Conservation (phyloP, 352 stramenopile genomes). For the Phytophthora macrochlamydospora region DNA sequence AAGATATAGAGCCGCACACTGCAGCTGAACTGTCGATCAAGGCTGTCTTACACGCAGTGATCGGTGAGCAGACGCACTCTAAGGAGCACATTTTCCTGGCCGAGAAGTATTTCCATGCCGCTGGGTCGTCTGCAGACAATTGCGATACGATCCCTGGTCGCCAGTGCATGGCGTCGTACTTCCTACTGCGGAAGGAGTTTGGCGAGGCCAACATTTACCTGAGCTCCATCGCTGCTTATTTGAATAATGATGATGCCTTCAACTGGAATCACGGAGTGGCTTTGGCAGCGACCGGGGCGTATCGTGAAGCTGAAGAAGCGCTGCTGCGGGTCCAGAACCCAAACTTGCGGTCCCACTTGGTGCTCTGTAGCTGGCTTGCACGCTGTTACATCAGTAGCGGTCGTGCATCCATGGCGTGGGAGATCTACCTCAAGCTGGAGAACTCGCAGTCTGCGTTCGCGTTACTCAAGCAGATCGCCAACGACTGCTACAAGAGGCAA, state of each 20-base stretch:
- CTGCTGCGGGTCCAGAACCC: constrained; percentile 52
- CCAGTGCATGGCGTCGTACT: constrained; percentile 76
- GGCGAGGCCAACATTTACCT: constrained; percentile 71
- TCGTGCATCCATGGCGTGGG: constrained; percentile 52
- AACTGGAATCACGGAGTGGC: constrained; percentile 84
- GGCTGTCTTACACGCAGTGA: constrained; percentile 60
- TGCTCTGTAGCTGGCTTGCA: constrained; percentile 60
- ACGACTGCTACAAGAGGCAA: constrained; percentile 67
- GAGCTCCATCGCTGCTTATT: constrained; percentile 63
- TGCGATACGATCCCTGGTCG: constrained; percentile 71
- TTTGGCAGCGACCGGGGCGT: constrained; percentile 53
- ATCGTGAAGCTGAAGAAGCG: constrained; percentile 57
- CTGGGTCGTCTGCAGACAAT: constrained; percentile 50
- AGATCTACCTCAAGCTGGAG: constrained; percentile 68
- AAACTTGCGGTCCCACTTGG: constrained; percentile 34
- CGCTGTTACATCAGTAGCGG: constrained; percentile 53
- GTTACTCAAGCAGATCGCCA: constrained; percentile 69
- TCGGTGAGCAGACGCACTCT: constrained; percentile 59
- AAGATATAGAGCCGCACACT: constrained; percentile 51
- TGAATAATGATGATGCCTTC: constrained; percentile 62
- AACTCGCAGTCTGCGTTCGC: constrained; percentile 48
- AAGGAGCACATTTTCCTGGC: constrained; percentile 78
- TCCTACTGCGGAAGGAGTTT: constrained; percentile 70
- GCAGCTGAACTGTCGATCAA: constrained; percentile 59
- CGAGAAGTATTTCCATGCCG: constrained; percentile 70